These are phyloP conservation scores for Fusarium nisikadoi DNA, from an alignment of 2,329 filamentous ascomycete species.

Conservation along the genomic window DNA sequence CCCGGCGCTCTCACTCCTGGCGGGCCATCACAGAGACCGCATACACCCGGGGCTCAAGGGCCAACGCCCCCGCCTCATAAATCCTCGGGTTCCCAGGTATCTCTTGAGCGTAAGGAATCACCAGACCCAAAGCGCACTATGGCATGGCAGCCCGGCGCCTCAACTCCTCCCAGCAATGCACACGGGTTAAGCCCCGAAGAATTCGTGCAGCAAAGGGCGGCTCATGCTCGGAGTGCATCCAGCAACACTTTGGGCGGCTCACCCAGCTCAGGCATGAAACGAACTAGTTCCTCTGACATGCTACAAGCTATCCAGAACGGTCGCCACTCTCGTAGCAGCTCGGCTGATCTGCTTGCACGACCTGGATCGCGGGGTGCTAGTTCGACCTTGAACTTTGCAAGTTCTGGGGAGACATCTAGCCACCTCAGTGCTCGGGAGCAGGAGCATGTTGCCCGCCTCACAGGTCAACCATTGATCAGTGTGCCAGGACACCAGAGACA, in stretches of 20 bases:
- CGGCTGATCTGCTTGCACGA: conserved; percentile 59
- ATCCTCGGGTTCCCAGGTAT: conserved; percentile 36
- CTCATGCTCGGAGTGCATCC: conserved; percentile 70
- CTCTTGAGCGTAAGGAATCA: conserved; percentile 60
- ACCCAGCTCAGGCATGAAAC: conserved; percentile 50
- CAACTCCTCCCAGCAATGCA: conserved; percentile 57
- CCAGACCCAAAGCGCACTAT: conserved; percentile 72
- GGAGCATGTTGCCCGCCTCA: conserved; percentile 86
- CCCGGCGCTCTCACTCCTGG: conserved; percentile 30
- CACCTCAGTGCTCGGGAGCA: conserved; percentile 88
- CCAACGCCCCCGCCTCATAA: conserved; percentile 39
- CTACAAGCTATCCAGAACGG: conserved; percentile 24
- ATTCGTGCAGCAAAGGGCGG: conserved; percentile 81
- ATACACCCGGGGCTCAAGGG: conserved; percentile 47
- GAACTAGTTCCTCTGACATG: conserved; percentile 55
- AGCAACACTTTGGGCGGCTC: conserved; percentile 55
- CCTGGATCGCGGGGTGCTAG: conserved; percentile 70
- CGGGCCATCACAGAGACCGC: conserved; percentile 42
- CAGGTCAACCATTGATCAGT: conserved; percentile 79
- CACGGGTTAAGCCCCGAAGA: conserved; percentile 79
- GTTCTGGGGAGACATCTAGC: conserved; percentile 53
- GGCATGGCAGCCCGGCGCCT: conserved; percentile 81
- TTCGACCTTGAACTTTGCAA: conserved; percentile 60
- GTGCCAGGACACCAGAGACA: conserved; percentile 66
- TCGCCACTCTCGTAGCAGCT: conserved; percentile 55